Conservation (phyloP, 495 filamentous ascomycete species). For the Hypoxylon perforatum region DNA sequence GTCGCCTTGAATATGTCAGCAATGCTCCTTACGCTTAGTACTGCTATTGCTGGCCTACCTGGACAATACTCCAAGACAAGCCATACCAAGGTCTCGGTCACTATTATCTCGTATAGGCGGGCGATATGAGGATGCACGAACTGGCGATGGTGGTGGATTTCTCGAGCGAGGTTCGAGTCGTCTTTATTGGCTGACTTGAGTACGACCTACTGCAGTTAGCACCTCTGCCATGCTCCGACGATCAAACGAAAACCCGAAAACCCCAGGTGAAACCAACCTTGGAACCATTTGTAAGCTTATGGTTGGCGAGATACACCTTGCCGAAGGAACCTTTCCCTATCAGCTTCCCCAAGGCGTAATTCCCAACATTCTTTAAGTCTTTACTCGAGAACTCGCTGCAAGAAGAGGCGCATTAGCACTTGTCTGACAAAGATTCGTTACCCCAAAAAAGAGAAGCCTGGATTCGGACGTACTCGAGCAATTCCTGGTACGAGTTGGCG, state of each 20-base stretch:
- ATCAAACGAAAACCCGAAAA: constrained; percentile 4
- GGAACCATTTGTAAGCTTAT: constrained; percentile 98
- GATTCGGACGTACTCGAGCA: constrained; percentile 82
- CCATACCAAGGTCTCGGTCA: constrained; percentile 95
- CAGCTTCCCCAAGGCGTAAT: constrained; percentile 89
- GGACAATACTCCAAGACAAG: constrained; percentile 96
- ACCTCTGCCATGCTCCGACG: constrained; percentile 4
- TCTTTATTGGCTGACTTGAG: constrained; percentile 97
- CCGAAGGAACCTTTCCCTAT: constrained; percentile 98
- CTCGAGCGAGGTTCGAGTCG: constrained; percentile 92
- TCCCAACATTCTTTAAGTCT: constrained; percentile 90
- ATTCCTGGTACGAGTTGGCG: constrained; percentile 93
- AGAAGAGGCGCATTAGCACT: constrained; percentile 38
- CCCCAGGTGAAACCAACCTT: constrained; percentile 72
- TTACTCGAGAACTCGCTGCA: constrained; percentile 91
- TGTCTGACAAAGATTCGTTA: not conserved
- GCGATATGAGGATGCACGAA: constrained; percentile 98
- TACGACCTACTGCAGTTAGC: constrained; percentile 74
- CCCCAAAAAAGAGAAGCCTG: too few relatives aligned
- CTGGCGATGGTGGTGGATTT: constrained; percentile 98
- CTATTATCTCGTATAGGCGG: constrained; percentile 95
- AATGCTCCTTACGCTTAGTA: constrained; percentile 5
- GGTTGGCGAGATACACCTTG: constrained; percentile 95
- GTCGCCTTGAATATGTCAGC: constrained; percentile 71
- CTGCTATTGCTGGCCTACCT: constrained; percentile 64